A percentile compares a stretch with the other conserved stretches of the same genome.
Evolutionary conservation across 768 basidiomycete species (phyloP).

Genomic region (Cubamyces sp.): DNA sequence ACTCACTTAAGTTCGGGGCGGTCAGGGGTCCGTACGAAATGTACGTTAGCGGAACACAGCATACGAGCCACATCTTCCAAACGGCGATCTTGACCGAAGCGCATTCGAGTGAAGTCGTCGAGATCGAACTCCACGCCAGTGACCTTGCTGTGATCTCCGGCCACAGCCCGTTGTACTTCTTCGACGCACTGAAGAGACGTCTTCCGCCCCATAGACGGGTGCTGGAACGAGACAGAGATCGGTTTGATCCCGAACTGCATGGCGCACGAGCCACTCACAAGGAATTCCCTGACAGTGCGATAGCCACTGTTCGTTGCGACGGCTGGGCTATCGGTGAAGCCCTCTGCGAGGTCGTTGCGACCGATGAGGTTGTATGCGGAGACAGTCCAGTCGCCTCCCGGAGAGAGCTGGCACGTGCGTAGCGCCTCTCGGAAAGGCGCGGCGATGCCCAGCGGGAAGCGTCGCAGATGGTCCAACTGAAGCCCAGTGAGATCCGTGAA

Average conservation of each 20-base stretch:
- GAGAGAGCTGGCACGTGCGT: conserved; percentile 80
- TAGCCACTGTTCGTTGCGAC: conserved; percentile 56
- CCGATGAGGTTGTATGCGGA: conserved; percentile 71
- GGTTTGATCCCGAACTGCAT: conserved; percentile 15
- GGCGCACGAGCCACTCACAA: conserved; percentile 43
- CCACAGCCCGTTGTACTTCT: conserved; percentile 50
- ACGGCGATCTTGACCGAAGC: conserved; percentile 89
- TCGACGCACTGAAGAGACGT: conserved; percentile 56
- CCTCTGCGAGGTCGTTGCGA: conserved; percentile 74
- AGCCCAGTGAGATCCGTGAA: conserved; percentile 54
- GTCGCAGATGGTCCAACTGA: conserved; percentile 53
- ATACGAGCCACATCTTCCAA: conserved; percentile 91
- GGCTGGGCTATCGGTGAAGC: conserved; percentile 52
- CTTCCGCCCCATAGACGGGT: conserved; percentile 49
- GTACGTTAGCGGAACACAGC: conserved; percentile 77
- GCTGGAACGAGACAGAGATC: conserved; percentile 41
- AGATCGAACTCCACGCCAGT: conserved; percentile 76
- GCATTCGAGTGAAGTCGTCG: conserved; percentile 77
- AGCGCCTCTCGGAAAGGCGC: conserved; percentile 84
- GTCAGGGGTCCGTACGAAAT: conserved; percentile 66
- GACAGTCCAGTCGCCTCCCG: conserved; percentile 75
- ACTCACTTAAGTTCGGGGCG: conserved; percentile 72
- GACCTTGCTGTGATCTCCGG: conserved; percentile 58
- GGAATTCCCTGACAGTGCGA: conserved; percentile 56
- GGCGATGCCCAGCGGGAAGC: conserved; percentile 69